These are phyloP conservation scores for Populus euphratica DNA, from an alignment of 345 rosid species.

Conservation along the genomic window DNA sequence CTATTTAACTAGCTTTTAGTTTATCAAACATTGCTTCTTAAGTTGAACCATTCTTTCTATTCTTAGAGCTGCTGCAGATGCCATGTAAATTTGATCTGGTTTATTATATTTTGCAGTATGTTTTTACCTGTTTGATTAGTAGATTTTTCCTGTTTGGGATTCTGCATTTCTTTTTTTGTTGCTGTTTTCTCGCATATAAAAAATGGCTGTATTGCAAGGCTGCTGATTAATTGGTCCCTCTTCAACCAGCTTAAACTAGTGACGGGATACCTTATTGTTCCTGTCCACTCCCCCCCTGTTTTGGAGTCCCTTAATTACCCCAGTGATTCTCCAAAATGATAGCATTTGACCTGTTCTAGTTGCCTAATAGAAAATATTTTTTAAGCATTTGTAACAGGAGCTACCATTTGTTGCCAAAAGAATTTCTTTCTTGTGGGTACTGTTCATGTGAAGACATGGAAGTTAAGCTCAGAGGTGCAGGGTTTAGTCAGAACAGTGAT, in stretches of 20 bases:
- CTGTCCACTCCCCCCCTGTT: neutral
- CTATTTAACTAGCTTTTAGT: neutral
- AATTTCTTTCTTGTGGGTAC: neutral
- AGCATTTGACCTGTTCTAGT: neutral
- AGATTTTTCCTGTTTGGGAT: too few relatives aligned
- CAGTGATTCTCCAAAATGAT: neutral
- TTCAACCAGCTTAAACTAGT: neutral
- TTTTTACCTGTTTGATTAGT: too few relatives aligned
- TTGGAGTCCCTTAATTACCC: neutral
- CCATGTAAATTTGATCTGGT: too few relatives aligned
- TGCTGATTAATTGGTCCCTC: too few relatives aligned
- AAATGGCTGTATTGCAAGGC: too few relatives aligned
- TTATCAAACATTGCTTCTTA: neutral
- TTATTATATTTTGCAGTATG: too few relatives aligned
- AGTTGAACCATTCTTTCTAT: too few relatives aligned
- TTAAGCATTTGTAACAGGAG: neutral
- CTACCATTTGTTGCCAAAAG: neutral
- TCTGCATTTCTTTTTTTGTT: too few relatives aligned
- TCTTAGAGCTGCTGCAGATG: too few relatives aligned
- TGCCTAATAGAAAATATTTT: neutral
- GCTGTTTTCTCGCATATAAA: too few relatives aligned
- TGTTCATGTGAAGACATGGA: neutral
- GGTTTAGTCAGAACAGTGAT: too few relatives aligned
- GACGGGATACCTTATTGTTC: neutral
- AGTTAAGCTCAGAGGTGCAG: neutral